These are phyloP conservation scores for Telopea speciosissima DNA, from an alignment of 177 flowering plant genomes.

Conservation along the genomic window DNA sequence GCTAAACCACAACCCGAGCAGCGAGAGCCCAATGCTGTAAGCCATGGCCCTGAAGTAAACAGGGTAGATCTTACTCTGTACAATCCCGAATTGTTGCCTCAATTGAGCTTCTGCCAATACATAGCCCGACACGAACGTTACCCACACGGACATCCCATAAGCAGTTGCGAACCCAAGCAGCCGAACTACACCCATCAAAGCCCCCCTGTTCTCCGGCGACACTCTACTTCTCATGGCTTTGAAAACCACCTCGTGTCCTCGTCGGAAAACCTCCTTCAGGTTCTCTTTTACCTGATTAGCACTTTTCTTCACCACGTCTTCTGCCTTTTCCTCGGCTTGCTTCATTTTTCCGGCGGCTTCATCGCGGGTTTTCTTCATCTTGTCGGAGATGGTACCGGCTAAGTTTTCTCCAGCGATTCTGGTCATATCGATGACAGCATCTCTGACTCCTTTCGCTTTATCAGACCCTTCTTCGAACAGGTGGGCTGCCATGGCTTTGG, in stretches of 20 bases:
- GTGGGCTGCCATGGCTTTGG: background rate
- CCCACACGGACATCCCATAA: slow-evolving; percentile 67
- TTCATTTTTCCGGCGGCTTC: slow-evolving; percentile 4
- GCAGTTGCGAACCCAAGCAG: slow-evolving; percentile 33
- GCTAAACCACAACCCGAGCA: slow-evolving; percentile 40
- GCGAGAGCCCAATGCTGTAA: slow-evolving; percentile 32
- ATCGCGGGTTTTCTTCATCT: no score
- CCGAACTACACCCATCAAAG: slow-evolving; percentile 22
- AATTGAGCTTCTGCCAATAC: slow-evolving; percentile 46
- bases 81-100: slow-evolving; percentile 63
- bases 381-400: background rate
- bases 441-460: background rate
- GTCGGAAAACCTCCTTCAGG: slow-evolving; percentile 10
- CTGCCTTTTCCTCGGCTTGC: slow-evolving; percentile 8
- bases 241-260: slow-evolving; percentile 14
- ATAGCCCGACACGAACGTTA: slow-evolving; percentile 64
- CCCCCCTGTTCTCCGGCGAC: slow-evolving; percentile 6
- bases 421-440: slow-evolving; percentile 11
- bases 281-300: slow-evolving; percentile 10
- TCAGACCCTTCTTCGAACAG: background rate
- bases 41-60: slow-evolving; percentile 58
- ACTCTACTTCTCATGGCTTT: slow-evolving; percentile 6
- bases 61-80: slow-evolving; percentile 82
- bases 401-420: slow-evolving; percentile 15
- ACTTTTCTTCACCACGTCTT: background rate